Base-by-base conservation (phyloP, 768 basidiomycete species). In the Russula emetica region DNA sequence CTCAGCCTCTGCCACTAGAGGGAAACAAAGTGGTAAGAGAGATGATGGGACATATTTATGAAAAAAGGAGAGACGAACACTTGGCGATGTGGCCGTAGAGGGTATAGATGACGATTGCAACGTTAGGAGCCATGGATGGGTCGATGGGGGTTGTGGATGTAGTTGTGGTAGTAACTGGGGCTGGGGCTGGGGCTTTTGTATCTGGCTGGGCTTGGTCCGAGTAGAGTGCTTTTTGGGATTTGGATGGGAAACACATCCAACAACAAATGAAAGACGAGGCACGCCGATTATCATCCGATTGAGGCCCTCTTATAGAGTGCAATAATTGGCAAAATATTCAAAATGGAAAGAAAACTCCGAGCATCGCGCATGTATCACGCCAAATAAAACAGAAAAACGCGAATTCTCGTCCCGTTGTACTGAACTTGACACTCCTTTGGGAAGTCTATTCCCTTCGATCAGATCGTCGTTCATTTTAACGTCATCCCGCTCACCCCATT, bases 21-120 rank as follows among this genome's bases (percentile, higher is more conserved):
- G 61, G 53, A 18, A 7, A 49, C 40, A n/a, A 61, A 7, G 20
- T 6, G 38, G 54, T 30, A 55, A 68, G 42, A 57, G 56, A 66
- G 63, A 60, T 57, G 63, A 60, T 57, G 44, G 24, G 45, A 24
- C 56, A 9, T 49, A 14, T 26, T 55, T 67, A 64, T 66, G 62
- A 59, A 28, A 60, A 34, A 28, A 6, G 50, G 18, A 50, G 2
- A 22, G 32, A 78, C 85, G 55, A 70, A 90, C 90, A 49, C 70
- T 82, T 81, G 63, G 78, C 81, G 73, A 91, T 82, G 72, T 92
- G 90, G 67, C 86, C 87, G 72, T 86, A 88, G 77, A 89, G 74
- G 22, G 85, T 75, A 76, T 90, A 91, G 74, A 90, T 84, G 69
- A 90, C 66, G 69, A 90, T 87, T 59, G 87, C 87, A 67, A 89